Evolutionary conservation across 257 asterid species (phyloP).

Genomic region (Echites panduratus): DNA sequence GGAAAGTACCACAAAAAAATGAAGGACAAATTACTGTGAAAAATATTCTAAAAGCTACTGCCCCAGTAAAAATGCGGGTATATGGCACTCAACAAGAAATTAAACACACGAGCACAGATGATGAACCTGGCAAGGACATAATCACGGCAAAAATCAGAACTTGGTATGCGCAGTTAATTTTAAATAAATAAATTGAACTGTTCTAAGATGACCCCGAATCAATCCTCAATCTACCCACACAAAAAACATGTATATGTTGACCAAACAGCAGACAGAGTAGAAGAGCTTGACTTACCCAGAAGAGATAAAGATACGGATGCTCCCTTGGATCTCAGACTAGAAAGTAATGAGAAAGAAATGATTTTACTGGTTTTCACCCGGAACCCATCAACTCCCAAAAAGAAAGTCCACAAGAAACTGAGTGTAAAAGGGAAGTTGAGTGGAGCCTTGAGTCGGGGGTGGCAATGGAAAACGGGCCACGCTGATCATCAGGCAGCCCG

Average conservation of each 20-base stretch:
- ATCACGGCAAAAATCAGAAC: constrained; percentile 1
- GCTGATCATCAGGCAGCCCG: no score
- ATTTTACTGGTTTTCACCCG: background rate
- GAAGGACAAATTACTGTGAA: background rate
- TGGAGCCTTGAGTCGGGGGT: background rate
- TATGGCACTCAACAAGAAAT: background rate
- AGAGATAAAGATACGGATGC: background rate
- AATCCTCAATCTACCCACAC: background rate
- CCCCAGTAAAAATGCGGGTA: background rate
- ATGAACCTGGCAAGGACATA: background rate
- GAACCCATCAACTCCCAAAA: background rate
- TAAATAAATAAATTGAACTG: background rate
- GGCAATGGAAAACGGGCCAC: no score
- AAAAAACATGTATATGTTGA: constrained; percentile 2
- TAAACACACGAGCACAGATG: background rate
- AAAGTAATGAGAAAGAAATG: constrained; percentile 1
- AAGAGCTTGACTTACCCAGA: constrained; percentile 5
- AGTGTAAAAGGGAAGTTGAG: background rate
- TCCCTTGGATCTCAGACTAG: constrained; percentile 13
- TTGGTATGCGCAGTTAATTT: background rate
- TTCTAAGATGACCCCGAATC: background rate
- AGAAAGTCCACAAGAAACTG: background rate
- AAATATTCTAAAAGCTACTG: background rate
- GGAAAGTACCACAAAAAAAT: background rate
- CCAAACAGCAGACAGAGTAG: background rate